Evolutionary conservation across 2,329 filamentous ascomycete genomes (phyloP).

Genomic region (Clonostachys solani): DNA sequence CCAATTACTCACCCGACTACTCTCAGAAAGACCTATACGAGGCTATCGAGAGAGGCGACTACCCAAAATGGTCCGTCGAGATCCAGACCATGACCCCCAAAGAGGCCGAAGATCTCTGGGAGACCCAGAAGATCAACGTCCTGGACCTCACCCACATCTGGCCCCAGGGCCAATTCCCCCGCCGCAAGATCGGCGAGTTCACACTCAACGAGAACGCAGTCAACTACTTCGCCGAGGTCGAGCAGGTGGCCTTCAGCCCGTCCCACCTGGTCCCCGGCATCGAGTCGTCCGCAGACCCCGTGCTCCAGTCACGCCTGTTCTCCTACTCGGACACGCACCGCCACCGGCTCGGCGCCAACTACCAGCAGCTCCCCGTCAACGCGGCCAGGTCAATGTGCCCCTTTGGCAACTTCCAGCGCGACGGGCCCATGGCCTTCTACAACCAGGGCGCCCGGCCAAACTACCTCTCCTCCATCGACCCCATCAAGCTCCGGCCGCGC

Average conservation of each 20-base stretch:
- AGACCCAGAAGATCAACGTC: constrained; percentile 42
- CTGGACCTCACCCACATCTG: constrained; percentile 70
- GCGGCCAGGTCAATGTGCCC: constrained; percentile 39
- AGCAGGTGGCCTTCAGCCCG: constrained; percentile 64
- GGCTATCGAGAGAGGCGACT: constrained; percentile 46
- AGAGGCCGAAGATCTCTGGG: constrained; percentile 42
- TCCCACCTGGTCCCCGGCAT: constrained; percentile 61
- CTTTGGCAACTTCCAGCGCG: constrained; percentile 57
- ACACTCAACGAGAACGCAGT: constrained; percentile 60
- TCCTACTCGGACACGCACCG: constrained; percentile 59
- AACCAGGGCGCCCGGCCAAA: constrained; percentile 59
- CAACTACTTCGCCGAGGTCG: constrained; percentile 68
- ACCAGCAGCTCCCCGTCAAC: constrained; percentile 61
- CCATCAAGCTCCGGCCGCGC: constrained; percentile 25
- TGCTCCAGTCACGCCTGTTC: constrained; percentile 57
- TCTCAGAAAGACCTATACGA: constrained; percentile 47
- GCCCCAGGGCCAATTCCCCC: constrained; percentile 59
- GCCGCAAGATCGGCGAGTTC: constrained; percentile 56
- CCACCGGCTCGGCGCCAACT: constrained; percentile 56
- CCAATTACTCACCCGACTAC: constrained; percentile 39
- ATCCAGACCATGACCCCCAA: constrained; percentile 47
- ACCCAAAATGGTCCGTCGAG: constrained; percentile 49
- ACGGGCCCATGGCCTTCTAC: constrained; percentile 63
- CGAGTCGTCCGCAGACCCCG: constrained; percentile 57
- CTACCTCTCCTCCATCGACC: constrained; percentile 43